Evolutionary conservation across 768 basidiomycete genomes (phyloP).

Genomic region (Boletellus sp.): DNA sequence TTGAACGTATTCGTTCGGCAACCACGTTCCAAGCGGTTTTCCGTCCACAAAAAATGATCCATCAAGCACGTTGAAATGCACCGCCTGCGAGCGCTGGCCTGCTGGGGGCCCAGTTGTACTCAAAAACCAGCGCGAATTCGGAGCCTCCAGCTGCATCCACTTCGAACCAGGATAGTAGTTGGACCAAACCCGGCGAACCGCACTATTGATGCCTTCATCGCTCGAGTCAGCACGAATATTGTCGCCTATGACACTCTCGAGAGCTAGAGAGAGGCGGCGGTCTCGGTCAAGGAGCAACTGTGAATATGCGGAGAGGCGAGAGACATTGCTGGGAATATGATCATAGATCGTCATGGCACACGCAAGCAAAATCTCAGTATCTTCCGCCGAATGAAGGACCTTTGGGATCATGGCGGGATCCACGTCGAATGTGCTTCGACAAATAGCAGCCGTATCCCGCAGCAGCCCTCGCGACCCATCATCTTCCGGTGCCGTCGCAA

Average conservation of each 20-base stretch:
- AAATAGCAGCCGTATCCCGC: slow-evolving; percentile 18
- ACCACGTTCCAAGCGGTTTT: slow-evolving; percentile 13
- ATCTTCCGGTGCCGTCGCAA: slow-evolving; percentile 6
- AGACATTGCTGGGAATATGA: slow-evolving; percentile 20
- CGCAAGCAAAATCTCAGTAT: slow-evolving; percentile 29
- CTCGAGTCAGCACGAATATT: slow-evolving; percentile 6
- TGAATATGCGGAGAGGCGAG: slow-evolving; percentile 6
- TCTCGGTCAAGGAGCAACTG: slow-evolving; percentile 29
- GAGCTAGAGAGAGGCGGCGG: slow-evolving; percentile 28
- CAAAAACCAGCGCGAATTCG: slow-evolving; percentile 30
- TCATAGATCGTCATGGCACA: slow-evolving; percentile 34
- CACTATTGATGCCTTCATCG: slow-evolving; percentile 27
- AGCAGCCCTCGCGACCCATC: slow-evolving; percentile 6
- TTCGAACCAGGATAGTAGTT: slow-evolving; percentile 21
- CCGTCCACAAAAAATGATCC: slow-evolving; percentile 25
- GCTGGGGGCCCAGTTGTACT: slow-evolving; percentile 17
- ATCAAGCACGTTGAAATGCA: slow-evolving; percentile 39
- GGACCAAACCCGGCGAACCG: slow-evolving; percentile 31
- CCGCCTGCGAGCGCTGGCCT: slow-evolving; percentile 19
- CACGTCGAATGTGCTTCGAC: slow-evolving; percentile 30
- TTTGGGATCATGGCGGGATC: neutral
- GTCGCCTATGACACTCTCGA: slow-evolving; percentile 19
- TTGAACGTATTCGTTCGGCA: slow-evolving; percentile 10
- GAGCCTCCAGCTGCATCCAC: slow-evolving; percentile 21
- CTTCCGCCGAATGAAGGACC: slow-evolving; percentile 20